These are phyloP conservation scores for Roridomyces roridus DNA, from an alignment of 768 basidiomycete species.

Conservation along the genomic window DNA sequence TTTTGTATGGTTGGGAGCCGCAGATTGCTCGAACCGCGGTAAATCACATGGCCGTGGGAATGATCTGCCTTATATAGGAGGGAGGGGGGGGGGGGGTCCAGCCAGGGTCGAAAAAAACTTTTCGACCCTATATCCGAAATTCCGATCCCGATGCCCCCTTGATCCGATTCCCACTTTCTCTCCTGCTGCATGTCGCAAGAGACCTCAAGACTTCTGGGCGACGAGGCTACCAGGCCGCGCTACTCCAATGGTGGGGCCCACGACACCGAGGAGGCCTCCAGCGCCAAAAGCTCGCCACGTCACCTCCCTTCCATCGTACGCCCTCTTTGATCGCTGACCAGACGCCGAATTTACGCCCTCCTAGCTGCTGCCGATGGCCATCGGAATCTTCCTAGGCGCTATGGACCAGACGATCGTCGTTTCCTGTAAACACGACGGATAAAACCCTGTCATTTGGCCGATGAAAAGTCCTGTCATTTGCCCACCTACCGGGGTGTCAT, in stretches of 20 bases:
- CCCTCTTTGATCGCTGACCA: conserved; percentile 23
- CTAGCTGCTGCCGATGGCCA: conserved; percentile 53
- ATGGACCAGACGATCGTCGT: conserved; percentile 59
- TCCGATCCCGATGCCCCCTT: too few species aligned
- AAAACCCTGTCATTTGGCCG: too few species aligned
- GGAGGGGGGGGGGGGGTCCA: too few species aligned
- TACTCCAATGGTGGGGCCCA: conserved; percentile 17
- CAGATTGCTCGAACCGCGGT: too few species aligned
- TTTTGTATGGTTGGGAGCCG: too few species aligned
- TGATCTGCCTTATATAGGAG: too few species aligned
- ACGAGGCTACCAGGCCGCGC: conserved; percentile 4
- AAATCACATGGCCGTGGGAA: too few species aligned
- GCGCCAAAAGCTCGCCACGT: conserved; percentile 15
- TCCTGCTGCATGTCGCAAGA: conserved; percentile 38
- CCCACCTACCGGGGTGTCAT: too few species aligned
- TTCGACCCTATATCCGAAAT: too few species aligned
- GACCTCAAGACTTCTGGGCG: conserved; percentile 38
- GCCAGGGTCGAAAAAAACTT: too few species aligned
- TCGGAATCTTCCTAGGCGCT: conserved; percentile 53
- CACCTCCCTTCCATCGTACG: conserved; percentile 27
- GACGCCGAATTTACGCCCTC: background rate
- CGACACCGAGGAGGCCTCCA: conserved; percentile 12
- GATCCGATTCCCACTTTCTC: too few species aligned
- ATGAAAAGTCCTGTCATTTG: too few species aligned
- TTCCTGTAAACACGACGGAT: conserved; percentile 47